Evolutionary conservation across 495 filamentous ascomycete species (phyloP).

Genomic region (Echria macrotheca): DNA sequence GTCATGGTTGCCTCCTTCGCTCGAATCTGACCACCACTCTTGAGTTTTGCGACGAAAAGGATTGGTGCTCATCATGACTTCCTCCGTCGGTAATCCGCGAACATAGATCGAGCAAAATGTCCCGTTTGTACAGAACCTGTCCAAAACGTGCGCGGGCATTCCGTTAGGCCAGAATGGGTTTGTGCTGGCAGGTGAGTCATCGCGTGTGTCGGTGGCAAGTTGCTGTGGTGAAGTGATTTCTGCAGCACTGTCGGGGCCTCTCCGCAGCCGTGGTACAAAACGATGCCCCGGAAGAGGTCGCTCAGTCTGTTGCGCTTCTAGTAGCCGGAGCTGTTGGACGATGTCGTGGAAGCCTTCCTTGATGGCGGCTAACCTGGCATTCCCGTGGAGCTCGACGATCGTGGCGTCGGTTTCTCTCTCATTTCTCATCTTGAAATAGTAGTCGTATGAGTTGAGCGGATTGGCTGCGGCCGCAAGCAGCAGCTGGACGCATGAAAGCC

Average conservation of each 20-base stretch:
- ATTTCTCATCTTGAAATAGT: background rate
- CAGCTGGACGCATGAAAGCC: background rate
- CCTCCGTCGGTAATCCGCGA: no score
- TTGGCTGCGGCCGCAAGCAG: background rate
- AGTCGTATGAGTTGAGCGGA: background rate
- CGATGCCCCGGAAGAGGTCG: background rate
- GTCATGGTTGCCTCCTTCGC: no score
- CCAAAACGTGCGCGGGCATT: background rate
- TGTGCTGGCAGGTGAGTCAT: background rate
- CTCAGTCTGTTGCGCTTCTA: background rate
- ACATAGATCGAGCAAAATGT: no score
- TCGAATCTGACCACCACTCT: no score
- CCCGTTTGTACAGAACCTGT: background rate
- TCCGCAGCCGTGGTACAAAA: background rate
- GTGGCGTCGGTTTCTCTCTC: background rate
- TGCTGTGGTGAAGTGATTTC: background rate
- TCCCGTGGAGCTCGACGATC: background rate
- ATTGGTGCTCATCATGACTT: background rate
- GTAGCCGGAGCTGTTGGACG: background rate
- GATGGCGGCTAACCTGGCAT: background rate
- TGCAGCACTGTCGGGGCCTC: background rate
- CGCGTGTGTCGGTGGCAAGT: background rate
- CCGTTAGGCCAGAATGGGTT: background rate
- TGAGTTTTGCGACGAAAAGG: background rate
- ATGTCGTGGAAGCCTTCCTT: background rate